Conservation (phyloP, 768 basidiomycete species). For the Fibroporia radiculosa region DNA sequence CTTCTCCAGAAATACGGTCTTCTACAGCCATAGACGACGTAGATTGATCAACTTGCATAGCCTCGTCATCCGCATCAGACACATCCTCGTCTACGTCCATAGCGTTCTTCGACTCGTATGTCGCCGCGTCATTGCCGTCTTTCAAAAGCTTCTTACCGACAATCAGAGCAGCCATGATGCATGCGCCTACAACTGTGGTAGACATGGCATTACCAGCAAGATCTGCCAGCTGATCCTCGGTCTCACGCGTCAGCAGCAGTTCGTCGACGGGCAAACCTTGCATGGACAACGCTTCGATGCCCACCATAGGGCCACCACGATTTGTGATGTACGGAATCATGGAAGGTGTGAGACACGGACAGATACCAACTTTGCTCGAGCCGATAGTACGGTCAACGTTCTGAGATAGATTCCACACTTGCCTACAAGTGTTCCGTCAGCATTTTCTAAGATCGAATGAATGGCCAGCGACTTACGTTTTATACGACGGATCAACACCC, state of each 20-base stretch:
- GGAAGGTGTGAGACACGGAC: slow-evolving; percentile 88
- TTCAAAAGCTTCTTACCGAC: slow-evolving; percentile 60
- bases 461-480: slow-evolving; percentile 57
- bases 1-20: slow-evolving; percentile 64
- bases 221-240: slow-evolving; percentile 88
- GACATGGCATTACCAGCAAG: slow-evolving; percentile 98
- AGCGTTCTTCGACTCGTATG: slow-evolving; percentile 57
- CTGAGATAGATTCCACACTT: slow-evolving; percentile 95
- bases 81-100: slow-evolving; percentile 23
- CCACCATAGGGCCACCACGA: slow-evolving; percentile 93
- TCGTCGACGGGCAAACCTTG: slow-evolving; percentile 93
- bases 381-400: slow-evolving; percentile 91
- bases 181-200: slow-evolving; percentile 89
- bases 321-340: slow-evolving; percentile 97
- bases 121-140: slow-evolving; percentile 52
- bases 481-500: slow-evolving; percentile 81
- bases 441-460: not conserved
- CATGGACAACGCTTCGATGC: slow-evolving; percentile 86
- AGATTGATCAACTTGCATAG: slow-evolving; percentile 19
- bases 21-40: slow-evolving; percentile 23
- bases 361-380: slow-evolving; percentile 74
- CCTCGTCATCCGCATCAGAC: slow-evolving; percentile 46
- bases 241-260: slow-evolving; percentile 85
- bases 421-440: slow-evolving; percentile 30
- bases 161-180: slow-evolving; percentile 77